Conservation (phyloP, 441 rosid genomes). For the Pelargonium myrrhifolium region DNA sequence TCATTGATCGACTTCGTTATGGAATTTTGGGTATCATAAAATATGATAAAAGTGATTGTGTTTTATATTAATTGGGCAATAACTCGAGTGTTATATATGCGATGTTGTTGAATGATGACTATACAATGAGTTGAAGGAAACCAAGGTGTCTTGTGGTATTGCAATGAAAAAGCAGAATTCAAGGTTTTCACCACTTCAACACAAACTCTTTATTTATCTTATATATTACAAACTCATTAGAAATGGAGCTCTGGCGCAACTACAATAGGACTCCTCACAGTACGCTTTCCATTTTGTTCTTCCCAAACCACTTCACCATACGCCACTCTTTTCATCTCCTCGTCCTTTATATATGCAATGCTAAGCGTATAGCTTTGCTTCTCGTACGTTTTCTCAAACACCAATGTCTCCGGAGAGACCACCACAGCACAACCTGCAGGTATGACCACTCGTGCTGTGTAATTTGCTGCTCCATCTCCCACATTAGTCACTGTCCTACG, state of each 20-base stretch:
- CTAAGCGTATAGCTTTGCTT: slow-evolving; percentile 26
- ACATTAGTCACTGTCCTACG: slow-evolving; percentile 37
- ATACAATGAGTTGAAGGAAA: too few relatives aligned
- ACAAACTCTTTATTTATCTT: neutral
- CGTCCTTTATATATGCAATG: slow-evolving; percentile 9
- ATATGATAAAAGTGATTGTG: too few relatives aligned
- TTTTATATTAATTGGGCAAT: too few relatives aligned
- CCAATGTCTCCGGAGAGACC: slow-evolving; percentile 28
- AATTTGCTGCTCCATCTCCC: slow-evolving; percentile 28
- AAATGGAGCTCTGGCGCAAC: neutral
- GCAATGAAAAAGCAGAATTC: too few relatives aligned
- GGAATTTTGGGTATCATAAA: too few relatives aligned
- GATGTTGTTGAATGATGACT: too few relatives aligned
- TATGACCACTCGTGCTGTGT: slow-evolving; percentile 19
- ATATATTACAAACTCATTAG: neutral
- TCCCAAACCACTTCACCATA: slow-evolving; percentile 37
- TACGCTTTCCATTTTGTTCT: slow-evolving; percentile 27
- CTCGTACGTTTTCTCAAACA: slow-evolving; percentile 26
- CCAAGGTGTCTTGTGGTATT: too few relatives aligned
- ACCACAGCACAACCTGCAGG: slow-evolving; percentile 22
- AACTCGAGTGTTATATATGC: too few relatives aligned
- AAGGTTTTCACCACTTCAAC: too few relatives aligned
- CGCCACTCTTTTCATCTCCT: slow-evolving; percentile 13
- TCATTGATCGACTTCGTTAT: too few relatives aligned
- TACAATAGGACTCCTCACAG: slow-evolving; percentile 37